phyloP scores from a whole-genome alignment of 331 rosid genomes.

The Dryas integrifolia region DNA sequence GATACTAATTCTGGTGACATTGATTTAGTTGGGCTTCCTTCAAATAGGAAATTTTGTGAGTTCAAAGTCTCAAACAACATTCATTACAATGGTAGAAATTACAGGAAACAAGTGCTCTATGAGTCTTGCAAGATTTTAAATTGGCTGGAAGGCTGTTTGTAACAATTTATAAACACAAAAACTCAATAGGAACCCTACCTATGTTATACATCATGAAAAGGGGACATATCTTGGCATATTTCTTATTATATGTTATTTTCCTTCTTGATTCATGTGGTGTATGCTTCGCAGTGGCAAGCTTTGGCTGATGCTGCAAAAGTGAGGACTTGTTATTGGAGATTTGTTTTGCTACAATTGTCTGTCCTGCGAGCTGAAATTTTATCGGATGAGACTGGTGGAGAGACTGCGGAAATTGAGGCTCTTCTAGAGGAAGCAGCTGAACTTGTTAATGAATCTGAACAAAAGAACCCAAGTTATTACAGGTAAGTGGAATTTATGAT shows the following conservation, averaged over 20 bases:
- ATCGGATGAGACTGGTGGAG: slow-evolving; percentile 58
- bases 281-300: slow-evolving; percentile 70
- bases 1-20: neutral
- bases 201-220: neutral
- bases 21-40: neutral
- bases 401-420: slow-evolving; percentile 78
- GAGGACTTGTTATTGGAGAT: slow-evolving; percentile 84
- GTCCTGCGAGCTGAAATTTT: slow-evolving; percentile 81
- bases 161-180: neutral
- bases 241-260: neutral
- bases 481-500: slow-evolving; percentile 43
- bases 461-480: slow-evolving; percentile 76
- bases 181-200: neutral
- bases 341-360: slow-evolving; percentile 75
- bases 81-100: slow-evolving; percentile 10
- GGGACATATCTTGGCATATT: neutral
- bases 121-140: slow-evolving; percentile 11
- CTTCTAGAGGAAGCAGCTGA: slow-evolving; percentile 94
- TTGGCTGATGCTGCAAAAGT: slow-evolving; percentile 83
- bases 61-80: neutral
- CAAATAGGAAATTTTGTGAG: neutral
- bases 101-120: neutral
- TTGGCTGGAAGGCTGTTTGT: neutral
- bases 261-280: neutral
- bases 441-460: slow-evolving; percentile 65